Evolutionary conservation across 2,329 filamentous ascomycete genomes (phyloP).

Genomic region (Aspergillus amoenus): DNA sequence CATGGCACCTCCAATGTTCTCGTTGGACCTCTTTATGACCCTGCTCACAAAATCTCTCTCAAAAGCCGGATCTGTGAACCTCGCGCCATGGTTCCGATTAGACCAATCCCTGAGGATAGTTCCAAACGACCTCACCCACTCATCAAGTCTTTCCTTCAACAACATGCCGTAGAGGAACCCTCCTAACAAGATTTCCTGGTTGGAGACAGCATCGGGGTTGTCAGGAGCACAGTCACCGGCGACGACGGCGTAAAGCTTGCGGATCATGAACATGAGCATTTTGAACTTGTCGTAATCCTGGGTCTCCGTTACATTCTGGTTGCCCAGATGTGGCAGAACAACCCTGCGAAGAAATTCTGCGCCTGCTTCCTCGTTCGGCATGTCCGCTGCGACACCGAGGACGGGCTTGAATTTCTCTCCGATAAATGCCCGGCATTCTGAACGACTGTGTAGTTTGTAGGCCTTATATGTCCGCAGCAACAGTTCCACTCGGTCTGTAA

Average conservation of each 20-base stretch:
- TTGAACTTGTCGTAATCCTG: slow-evolving; percentile 93
- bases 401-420: slow-evolving; percentile 90
- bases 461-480: slow-evolving; percentile 89
- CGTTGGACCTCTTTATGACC: slow-evolving; percentile 78
- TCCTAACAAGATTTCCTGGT: slow-evolving; percentile 90
- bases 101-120: slow-evolving; percentile 56
- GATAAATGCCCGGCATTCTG: slow-evolving; percentile 79
- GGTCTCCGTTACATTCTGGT: slow-evolving; percentile 75
- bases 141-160: slow-evolving; percentile 89
- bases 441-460: slow-evolving; percentile 78
- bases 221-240: slow-evolving; percentile 90
- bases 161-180: slow-evolving; percentile 95
- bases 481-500: slow-evolving; percentile 91
- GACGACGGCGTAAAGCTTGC: slow-evolving; percentile 90
- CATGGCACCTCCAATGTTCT: slow-evolving; percentile 80
- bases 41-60: slow-evolving; percentile 73
- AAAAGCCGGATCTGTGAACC: slow-evolving; percentile 76
- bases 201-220: slow-evolving; percentile 94
- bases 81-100: slow-evolving; percentile 50
- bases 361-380: slow-evolving; percentile 85
- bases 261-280: slow-evolving; percentile 90
- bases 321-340: slow-evolving; percentile 87
- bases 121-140: slow-evolving; percentile 72
- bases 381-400: slow-evolving; percentile 76
- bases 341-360: slow-evolving; percentile 88